phyloP scores from a whole-genome alignment of 1,284 basidiomycete genomes.

The Pascua sp. region DNA sequence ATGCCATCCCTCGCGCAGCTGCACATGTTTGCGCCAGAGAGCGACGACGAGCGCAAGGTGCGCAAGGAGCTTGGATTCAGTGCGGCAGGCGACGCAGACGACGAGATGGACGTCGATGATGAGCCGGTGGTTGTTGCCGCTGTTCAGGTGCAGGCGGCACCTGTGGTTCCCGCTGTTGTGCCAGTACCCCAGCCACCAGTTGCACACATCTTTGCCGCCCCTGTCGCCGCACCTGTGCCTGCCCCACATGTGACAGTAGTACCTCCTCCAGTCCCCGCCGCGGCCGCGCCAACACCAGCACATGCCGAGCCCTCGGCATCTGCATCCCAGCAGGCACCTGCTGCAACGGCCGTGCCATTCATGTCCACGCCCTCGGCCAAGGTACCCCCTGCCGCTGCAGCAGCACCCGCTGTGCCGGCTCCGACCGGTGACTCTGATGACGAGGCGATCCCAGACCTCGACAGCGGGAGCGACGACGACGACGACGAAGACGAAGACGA shows the following conservation, averaged over 20 bases:
- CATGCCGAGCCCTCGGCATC: not conserved
- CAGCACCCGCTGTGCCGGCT: not conserved
- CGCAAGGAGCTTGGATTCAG: conserved; percentile 30
- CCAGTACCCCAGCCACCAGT: not conserved
- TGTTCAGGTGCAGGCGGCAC: not conserved
- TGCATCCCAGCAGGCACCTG: not conserved
- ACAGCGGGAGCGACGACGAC: conserved; percentile 39
- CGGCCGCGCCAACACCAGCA: not conserved
- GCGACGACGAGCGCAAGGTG: conserved; percentile 34
- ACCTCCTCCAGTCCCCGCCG: not conserved
- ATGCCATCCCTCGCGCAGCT: conserved; percentile 33
- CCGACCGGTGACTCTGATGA: conserved; percentile 51
- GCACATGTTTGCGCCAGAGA: conserved; percentile 37
- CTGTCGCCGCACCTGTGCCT: conserved; percentile 1
- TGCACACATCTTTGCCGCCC: not conserved
- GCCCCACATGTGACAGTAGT: not conserved
- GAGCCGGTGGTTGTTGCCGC: not conserved
- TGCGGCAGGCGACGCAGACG: conserved; percentile 16
- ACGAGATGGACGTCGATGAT: conserved; percentile 11
- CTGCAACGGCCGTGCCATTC: conserved; percentile 10
- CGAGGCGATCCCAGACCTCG: conserved; percentile 55
- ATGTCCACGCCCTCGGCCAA: conserved; percentile 11
- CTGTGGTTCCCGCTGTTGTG: not conserved
- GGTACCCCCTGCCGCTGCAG: not conserved
- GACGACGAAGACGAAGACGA: conserved; percentile 52